Percentiles rank a stretch among this genome's conserved stretches.
Evolutionary conservation across 495 filamentous ascomycete species (phyloP).

Genomic region (Daldinia concentrica): DNA sequence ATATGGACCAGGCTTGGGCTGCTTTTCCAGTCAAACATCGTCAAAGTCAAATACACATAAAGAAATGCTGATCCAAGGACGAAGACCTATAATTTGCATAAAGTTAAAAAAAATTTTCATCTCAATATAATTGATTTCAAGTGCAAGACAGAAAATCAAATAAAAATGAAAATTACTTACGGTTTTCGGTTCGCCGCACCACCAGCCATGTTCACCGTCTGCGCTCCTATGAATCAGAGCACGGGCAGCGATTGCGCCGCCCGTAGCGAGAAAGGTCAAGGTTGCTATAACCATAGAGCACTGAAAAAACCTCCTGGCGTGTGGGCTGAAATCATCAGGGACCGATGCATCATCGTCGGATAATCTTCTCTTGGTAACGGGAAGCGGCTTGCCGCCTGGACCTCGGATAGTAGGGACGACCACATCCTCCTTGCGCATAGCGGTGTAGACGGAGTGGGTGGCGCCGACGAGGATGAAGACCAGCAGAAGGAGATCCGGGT

Average conservation of each 20-base stretch:
- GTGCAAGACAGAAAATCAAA: neutral
- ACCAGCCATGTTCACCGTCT: constrained; percentile 72
- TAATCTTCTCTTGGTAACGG: constrained; percentile 62
- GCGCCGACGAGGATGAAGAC: constrained; percentile 55
- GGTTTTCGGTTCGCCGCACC: constrained; percentile 85
- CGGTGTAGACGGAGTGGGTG: constrained; percentile 55
- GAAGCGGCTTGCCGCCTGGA: constrained; percentile 84
- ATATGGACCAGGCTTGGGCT: constrained; percentile 78
- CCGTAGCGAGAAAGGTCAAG: constrained; percentile 77
- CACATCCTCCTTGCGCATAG: constrained; percentile 55
- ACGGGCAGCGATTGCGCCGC: constrained; percentile 77
- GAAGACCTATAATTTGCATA: constrained; percentile 69
- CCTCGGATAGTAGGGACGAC: constrained; percentile 58
- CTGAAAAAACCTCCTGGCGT: constrained; percentile 73
- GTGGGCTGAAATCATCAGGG: constrained; percentile 61
- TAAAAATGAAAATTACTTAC: constrained; percentile 63
- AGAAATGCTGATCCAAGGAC: constrained; percentile 72
- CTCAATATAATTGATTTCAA: neutral
- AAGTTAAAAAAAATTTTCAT: constrained; percentile 7
- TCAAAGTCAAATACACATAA: constrained; percentile 72
- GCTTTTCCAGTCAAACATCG: constrained; percentile 78
- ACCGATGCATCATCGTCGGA: constrained; percentile 47
- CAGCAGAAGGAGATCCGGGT: constrained; percentile 54
- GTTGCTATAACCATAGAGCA: constrained; percentile 74
- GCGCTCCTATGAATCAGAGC: constrained; percentile 60